A percentile compares a stretch with the other conserved stretches of the same genome.
Conservation (phyloP, 2,329 filamentous ascomycete species). For the Trichoderma gracile region DNA sequence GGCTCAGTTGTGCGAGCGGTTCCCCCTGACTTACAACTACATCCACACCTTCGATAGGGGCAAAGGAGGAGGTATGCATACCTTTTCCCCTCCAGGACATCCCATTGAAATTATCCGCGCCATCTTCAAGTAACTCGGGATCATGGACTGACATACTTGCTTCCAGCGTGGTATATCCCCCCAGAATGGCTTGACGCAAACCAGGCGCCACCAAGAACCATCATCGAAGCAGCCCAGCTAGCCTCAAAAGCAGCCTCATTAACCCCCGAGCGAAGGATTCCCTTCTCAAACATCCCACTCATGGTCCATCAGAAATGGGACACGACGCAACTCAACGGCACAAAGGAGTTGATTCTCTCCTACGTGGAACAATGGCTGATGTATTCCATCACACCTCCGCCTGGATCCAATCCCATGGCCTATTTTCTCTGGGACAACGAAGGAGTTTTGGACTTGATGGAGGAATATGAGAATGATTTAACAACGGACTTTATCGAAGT, state of each 20-base stretch:
- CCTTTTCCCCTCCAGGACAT: too few relatives aligned
- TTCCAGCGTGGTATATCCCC: conserved; percentile 32
- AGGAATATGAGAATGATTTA: conserved; percentile 28
- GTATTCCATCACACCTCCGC: conserved; percentile 22
- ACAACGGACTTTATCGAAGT: conserved; percentile 26
- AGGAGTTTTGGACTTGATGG: conserved; percentile 29
- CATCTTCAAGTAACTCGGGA: too few relatives aligned
- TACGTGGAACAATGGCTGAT: conserved; percentile 32
- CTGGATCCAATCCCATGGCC: conserved; percentile 28
- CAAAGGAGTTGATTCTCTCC: conserved; percentile 27
- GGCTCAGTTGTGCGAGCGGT: neutral
- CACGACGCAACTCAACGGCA: conserved; percentile 25
- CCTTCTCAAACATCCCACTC: conserved; percentile 32
- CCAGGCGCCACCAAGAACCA: conserved; percentile 27
- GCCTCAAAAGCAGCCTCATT: conserved; percentile 26
- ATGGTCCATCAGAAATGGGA: conserved; percentile 33
- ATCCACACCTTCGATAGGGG: conserved; percentile 27
- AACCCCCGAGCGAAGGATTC: conserved; percentile 26
- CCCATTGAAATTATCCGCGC: too few relatives aligned
- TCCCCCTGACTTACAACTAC: conserved; percentile 30
- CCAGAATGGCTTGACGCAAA: conserved; percentile 28
- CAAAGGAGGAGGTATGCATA: conserved; percentile 29
- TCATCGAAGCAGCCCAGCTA: conserved; percentile 30
- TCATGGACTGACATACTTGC: neutral
- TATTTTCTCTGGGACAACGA: conserved; percentile 33